These are phyloP conservation scores for Nidularia sp. DNA, from an alignment of 768 basidiomycete genomes.

Conservation along the genomic window DNA sequence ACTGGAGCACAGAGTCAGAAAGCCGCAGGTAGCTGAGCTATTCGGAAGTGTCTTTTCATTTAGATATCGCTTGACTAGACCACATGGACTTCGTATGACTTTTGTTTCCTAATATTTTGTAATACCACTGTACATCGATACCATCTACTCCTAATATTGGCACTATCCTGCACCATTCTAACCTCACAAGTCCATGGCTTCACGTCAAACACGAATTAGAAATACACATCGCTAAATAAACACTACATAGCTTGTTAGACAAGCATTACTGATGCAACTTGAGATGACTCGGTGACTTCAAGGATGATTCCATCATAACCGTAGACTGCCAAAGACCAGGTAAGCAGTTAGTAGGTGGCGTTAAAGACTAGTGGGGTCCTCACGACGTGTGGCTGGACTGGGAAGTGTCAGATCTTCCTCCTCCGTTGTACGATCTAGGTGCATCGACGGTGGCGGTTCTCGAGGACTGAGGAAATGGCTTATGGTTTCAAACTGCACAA, in stretches of 20 bases:
- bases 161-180: too few species aligned
- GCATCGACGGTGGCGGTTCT: conserved; percentile 77
- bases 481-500: conserved; percentile 66
- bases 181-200: too few species aligned
- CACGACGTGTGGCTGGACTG: conserved; percentile 61
- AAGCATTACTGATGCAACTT: conserved; percentile 69
- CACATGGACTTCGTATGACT: too few species aligned
- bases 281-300: conserved; percentile 75
- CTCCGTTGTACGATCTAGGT: conserved; percentile 73
- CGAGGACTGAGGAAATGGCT: conserved; percentile 72
- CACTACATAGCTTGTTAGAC: conserved; percentile 36
- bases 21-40: too few species aligned
- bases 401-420: conserved; percentile 69
- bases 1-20: too few species aligned
- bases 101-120: too few species aligned
- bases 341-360: conserved; percentile 2
- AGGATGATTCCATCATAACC: conserved; percentile 82
- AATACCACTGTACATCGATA: too few species aligned
- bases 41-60: too few species aligned
- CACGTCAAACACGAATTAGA: too few species aligned
- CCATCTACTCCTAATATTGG: too few species aligned
- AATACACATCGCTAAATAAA: too few species aligned
- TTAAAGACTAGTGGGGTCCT: conserved; percentile 19
- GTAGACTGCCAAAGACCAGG: conserved; percentile 39
- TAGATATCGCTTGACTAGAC: too few species aligned